These are phyloP conservation scores for Aechmea fasciata DNA, from an alignment of 176 grass and related monocot genomes.

Conservation along the genomic window DNA sequence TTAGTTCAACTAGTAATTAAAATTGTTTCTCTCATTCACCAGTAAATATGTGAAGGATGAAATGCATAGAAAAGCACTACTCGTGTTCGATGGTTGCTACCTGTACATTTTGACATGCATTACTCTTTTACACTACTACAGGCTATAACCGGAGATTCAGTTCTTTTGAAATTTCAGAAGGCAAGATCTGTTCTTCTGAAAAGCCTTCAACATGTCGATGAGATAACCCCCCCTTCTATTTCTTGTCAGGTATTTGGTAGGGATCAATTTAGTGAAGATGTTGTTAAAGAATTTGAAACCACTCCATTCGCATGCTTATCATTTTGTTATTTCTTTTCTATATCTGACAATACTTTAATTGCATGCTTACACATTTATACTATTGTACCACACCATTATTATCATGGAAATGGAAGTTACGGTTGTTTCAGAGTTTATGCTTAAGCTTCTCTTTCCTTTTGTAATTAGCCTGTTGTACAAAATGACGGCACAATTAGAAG, in stretches of 20 bases:
- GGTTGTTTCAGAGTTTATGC: background rate
- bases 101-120: too few relatives aligned
- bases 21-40: background rate
- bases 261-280: background rate
- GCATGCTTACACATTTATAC: background rate
- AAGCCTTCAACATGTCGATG: conserved; percentile 53
- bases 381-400: background rate
- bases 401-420: background rate
- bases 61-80: too few relatives aligned
- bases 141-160: conserved; percentile 49
- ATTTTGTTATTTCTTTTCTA: background rate
- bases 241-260: conserved; percentile 46
- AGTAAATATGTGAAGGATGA: background rate
- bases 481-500: background rate
- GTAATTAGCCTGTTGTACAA: background rate
- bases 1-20: too few relatives aligned
- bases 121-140: conserved; percentile 20
- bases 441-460: background rate
- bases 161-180: conserved; percentile 68
- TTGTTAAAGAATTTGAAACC: background rate
- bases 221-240: conserved; percentile 41
- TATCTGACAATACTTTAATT: background rate
- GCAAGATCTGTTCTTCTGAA: conserved; percentile 58
- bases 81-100: too few relatives aligned
- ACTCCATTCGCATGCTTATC: background rate